Evolutionary conservation across 2,329 filamentous ascomycete genomes (phyloP).

Genomic region (Penicillium sp.): DNA sequence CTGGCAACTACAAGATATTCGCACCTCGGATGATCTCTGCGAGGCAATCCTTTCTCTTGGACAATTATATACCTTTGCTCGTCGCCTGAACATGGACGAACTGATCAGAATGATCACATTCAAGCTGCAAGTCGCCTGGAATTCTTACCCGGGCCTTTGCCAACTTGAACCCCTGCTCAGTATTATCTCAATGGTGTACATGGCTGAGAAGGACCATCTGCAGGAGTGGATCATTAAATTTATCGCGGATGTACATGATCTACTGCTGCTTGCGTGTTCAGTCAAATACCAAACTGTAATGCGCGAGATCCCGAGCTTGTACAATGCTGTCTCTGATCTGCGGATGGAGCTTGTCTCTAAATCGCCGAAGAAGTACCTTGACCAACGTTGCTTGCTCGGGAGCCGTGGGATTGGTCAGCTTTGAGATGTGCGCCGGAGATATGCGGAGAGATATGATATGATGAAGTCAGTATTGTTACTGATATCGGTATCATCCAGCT

Average conservation of each 20-base stretch:
- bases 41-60: constrained; percentile 10
- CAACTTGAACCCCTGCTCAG: constrained; percentile 13
- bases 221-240: constrained; percentile 17
- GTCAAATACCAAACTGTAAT: constrained; percentile 10
- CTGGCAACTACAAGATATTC: constrained; percentile 4
- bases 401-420: not conserved
- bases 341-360: not conserved
- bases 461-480: not conserved
- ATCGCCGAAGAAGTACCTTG: not conserved
- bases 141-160: constrained; percentile 15
- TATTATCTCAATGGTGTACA: constrained; percentile 1
- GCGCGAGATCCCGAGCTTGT: not conserved
- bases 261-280: constrained; percentile 7
- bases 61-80: constrained; percentile 11
- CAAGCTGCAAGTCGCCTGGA: constrained; percentile 24
- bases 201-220: constrained; percentile 2
- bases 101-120: constrained; percentile 8
- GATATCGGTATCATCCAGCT: too few relatives aligned
- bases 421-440: not conserved
- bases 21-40: constrained; percentile 3
- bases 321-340: constrained; percentile 2
- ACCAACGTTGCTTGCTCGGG: not conserved
- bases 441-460: not conserved
- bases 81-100: constrained; percentile 3
- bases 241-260: constrained; percentile 13